phyloP scores from a whole-genome alignment of 495 filamentous ascomycete genomes.

The Diplogelasinospora grovesii region DNA sequence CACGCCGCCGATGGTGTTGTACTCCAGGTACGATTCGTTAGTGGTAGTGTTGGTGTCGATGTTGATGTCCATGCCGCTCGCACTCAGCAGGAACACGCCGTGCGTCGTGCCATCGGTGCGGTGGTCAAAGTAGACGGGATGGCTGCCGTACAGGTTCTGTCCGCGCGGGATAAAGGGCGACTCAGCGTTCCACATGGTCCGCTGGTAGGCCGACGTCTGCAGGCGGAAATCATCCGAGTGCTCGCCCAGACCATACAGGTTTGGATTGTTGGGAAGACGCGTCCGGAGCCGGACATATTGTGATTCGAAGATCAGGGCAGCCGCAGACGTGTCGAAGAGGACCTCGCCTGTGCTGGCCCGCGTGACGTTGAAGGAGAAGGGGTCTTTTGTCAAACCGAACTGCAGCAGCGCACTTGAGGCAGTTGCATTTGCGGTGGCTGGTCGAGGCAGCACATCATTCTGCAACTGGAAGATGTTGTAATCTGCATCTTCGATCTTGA shows the following conservation, averaged over 20 bases:
- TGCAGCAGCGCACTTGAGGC: conserved; percentile 42
- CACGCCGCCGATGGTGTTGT: conserved; percentile 74
- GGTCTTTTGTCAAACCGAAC: conserved; percentile 57
- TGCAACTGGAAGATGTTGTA: conserved; percentile 74
- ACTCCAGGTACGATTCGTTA: conserved; percentile 70
- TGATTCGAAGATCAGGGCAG: conserved; percentile 67
- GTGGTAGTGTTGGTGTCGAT: conserved; percentile 57
- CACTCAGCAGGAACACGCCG: conserved; percentile 78
- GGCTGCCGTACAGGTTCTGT: conserved; percentile 73
- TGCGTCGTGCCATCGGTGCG: conserved; percentile 61
- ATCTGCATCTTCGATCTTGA: conserved; percentile 68
- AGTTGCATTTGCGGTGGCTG: conserved; percentile 24
- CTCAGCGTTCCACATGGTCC: conserved; percentile 79
- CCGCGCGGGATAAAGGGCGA: conserved; percentile 46
- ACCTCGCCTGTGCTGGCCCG: conserved; percentile 56
- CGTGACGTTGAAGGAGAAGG: conserved; percentile 72
- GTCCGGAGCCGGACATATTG: conserved; percentile 72
- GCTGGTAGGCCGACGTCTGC: conserved; percentile 61
- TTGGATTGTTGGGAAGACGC: conserved; percentile 55
- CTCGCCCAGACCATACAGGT: conserved; percentile 77
- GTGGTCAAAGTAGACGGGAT: conserved; percentile 82
- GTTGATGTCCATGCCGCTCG: conserved; percentile 85
- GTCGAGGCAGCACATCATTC: conserved; percentile 60
- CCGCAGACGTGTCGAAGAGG: conserved; percentile 69
- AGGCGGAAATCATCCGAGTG: conserved; percentile 68